Evolutionary conservation across 78 protist genomes (phyloP), one percentile per base, ranked within the genome.

Genomic region (Cavenderia fasciculata): DNA sequence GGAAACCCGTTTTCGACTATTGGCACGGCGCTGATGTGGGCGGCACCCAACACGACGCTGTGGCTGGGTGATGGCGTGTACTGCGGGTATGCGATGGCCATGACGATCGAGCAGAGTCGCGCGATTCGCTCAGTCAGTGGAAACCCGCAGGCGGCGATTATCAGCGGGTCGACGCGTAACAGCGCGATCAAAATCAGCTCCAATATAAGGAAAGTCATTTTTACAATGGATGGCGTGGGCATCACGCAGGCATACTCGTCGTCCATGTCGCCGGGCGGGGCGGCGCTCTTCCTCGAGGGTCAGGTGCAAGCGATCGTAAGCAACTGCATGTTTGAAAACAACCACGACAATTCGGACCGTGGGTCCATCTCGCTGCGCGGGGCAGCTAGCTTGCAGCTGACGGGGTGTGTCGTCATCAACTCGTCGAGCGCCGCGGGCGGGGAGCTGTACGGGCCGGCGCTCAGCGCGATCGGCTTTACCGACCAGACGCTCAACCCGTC

Each of bases 311-410:
- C 59, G 5, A 74, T 21, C 19, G 33, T 36, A 29, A 25, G 59
- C 25, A 44, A 74, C 31, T 74, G 85, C 33, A 43, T 74, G 5
- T 74, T 74, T 29, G 31, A 12, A n/a, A 43, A 51, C 23, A 65
- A 65, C 27, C 1, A 57, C 11, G 87, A 78, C 41, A 18, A 38
- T 8, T 41, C 19, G 11, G 57, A 78, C 52, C 72, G 63, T 38
- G 75, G 74, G 21, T 40, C 46, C 7, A 78, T 78, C 23, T 49
- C 51, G 2, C 41, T 69, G 21, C 44, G 87, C 31, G 87, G 87
- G 31, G 29, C 16, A 38, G 70, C 61, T 27, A 65, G 27, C 16
- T 38, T 63, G 38, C 8, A 36, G 14, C 29, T 63, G 2, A 23
- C 21, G 33, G 23, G 38, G 21, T 34, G 36, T 8, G 1, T 44